These are phyloP conservation scores for Kwoniella dendrophila DNA, from an alignment of 768 basidiomycete species.

Conservation along the genomic window DNA sequence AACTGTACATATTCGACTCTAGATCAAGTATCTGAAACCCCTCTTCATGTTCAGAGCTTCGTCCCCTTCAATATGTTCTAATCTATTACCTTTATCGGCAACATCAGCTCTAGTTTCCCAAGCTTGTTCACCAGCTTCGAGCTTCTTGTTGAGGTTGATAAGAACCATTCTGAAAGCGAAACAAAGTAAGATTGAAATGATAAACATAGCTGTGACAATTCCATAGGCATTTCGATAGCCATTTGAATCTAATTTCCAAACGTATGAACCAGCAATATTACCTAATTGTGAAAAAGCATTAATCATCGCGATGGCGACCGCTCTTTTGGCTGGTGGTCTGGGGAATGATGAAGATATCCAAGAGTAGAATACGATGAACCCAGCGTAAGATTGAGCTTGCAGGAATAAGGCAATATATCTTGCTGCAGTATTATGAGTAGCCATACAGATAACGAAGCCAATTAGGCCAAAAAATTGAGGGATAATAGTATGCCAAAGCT, in stretches of 20 bases:
- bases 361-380: slow-evolving; percentile 56
- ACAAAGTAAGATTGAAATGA: slow-evolving; percentile 61
- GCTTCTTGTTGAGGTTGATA: slow-evolving; percentile 52
- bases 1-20: too few relatives aligned
- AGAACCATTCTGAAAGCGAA: slow-evolving; percentile 55
- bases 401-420: slow-evolving; percentile 54
- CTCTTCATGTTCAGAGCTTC: slow-evolving; percentile 28
- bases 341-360: slow-evolving; percentile 67
- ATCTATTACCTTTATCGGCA: slow-evolving; percentile 28
- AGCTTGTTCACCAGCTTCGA: slow-evolving; percentile 52
- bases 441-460: slow-evolving; percentile 58
- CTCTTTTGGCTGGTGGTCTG: slow-evolving; percentile 81
- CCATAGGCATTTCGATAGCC: slow-evolving; percentile 62
- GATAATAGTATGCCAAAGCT: slow-evolving; percentile 69
- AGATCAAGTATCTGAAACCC: slow-evolving; percentile 50
- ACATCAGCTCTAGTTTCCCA: slow-evolving; percentile 37
- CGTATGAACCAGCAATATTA: slow-evolving; percentile 79
- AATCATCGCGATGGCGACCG: slow-evolving; percentile 79
- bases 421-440: slow-evolving; percentile 45
- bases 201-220: slow-evolving; percentile 69
- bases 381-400: slow-evolving; percentile 65
- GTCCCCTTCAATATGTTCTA: slow-evolving; percentile 35
- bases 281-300: slow-evolving; percentile 81
- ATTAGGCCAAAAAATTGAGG: slow-evolving; percentile 62
- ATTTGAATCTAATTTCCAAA: slow-evolving; percentile 45